These are phyloP conservation scores for Flaveria brownii DNA, from an alignment of 129 eudicot genomes.

Conservation along the genomic window DNA sequence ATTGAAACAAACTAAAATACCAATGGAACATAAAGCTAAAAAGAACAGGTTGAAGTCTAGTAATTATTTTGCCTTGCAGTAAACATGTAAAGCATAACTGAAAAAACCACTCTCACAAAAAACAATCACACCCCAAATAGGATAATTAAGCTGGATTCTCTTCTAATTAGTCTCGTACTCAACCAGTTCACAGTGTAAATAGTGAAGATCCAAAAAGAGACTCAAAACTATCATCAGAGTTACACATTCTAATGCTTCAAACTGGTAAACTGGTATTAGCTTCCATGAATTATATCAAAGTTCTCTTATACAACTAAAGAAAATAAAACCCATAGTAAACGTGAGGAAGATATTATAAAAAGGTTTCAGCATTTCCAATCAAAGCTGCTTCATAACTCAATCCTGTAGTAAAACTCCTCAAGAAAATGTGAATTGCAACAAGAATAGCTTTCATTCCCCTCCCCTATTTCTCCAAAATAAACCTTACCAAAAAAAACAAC, in stretches of 20 bases:
- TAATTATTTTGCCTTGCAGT: no score
- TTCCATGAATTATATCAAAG: not conserved
- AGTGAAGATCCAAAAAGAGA: no score
- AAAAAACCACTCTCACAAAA: no score
- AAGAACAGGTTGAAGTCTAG: not conserved
- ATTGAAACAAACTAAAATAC: not conserved
- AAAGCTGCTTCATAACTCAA: not conserved
- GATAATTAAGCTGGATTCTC: not conserved
- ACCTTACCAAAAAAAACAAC: no score
- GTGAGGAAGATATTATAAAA: not conserved
- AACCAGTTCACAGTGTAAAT: not conserved
- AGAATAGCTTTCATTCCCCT: not conserved
- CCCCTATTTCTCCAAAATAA: no score
- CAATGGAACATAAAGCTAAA: not conserved
- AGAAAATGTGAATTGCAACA: not conserved
- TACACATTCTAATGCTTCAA: slow-evolving; percentile 1
- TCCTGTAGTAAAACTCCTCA: not conserved
- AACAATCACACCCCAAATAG: not conserved
- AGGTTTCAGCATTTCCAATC: not conserved
- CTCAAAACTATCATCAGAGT: slow-evolving; percentile 5
- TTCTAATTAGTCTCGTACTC: not conserved
- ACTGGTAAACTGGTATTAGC: not conserved
- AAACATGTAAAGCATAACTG: no score
- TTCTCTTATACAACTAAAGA: not conserved
- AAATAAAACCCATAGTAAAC: not conserved